Evolutionary conservation across 306 rosid genomes (phyloP).

Genomic region (Mimosa pudica): DNA sequence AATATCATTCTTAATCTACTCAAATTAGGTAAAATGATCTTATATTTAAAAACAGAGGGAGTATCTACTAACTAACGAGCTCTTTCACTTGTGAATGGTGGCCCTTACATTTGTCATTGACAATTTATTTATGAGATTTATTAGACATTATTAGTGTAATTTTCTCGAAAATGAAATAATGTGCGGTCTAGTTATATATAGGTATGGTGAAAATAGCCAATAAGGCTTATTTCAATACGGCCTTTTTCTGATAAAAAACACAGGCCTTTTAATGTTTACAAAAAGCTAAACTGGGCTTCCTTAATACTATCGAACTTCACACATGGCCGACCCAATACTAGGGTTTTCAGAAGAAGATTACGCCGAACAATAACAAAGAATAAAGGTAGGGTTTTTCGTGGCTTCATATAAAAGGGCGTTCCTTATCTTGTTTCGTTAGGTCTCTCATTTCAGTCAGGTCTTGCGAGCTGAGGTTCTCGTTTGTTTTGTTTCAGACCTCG

Average conservation of each 20-base stretch:
- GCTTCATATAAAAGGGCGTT: slow-evolving; percentile 37
- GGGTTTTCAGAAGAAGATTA: not conserved
- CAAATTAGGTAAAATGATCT: too few relatives aligned
- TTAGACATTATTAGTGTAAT: too few relatives aligned
- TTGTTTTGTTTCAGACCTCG: slow-evolving; percentile 16
- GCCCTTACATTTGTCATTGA: too few relatives aligned
- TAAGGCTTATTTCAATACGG: not conserved
- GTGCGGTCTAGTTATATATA: too few relatives aligned
- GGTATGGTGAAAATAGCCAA: too few relatives aligned
- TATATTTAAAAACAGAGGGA: too few relatives aligned
- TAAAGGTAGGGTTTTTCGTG: slow-evolving; percentile 39
- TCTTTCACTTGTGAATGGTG: too few relatives aligned
- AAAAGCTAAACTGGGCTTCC: slow-evolving; percentile 1
- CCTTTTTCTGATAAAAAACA: too few relatives aligned
- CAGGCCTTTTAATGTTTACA: not conserved
- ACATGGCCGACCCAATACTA: not conserved
- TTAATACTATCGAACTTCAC: not conserved
- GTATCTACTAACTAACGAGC: too few relatives aligned
- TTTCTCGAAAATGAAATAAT: too few relatives aligned
- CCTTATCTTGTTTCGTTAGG: slow-evolving; percentile 34
- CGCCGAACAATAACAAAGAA: not conserved
- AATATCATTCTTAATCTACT: too few relatives aligned
- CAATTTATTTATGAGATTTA: too few relatives aligned
- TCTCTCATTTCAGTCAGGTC: slow-evolving; percentile 17
- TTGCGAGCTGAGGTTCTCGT: slow-evolving; percentile 9